Evolutionary conservation across 1,284 basidiomycete genomes (phyloP), one percentile per base, ranked within the genome.

Genomic region (Cutaneotrichosporon sp.): DNA sequence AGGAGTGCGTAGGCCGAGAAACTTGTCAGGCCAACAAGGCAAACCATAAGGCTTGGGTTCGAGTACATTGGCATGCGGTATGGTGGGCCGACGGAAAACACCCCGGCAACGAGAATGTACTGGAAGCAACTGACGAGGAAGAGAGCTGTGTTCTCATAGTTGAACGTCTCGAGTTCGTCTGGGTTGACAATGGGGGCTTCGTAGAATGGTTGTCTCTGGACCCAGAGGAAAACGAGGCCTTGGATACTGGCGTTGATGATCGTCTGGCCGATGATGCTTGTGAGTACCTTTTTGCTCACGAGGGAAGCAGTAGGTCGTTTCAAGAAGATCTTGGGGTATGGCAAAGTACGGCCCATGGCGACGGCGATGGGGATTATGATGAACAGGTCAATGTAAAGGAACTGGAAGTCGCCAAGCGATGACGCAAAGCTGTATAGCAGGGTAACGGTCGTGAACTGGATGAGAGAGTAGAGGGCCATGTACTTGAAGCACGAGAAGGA

Each of bases 401-500:
- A 81, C 87, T 97, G 91, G 80, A 97, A 97, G 79, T 99, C 97
- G 59, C 95, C 95, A 52, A 99, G 82, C 51, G 92, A 95, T 26
- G 93, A 96, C 0, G 95, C 97, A 74, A 99, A 97, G 0, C 91
- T 92, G 81, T 99, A 99, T 51, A 99, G 81, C 60, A 98, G 80
- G 1, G 94, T 96, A 69, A 99, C 91, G 1, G 84, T 85, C 18
- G 83, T 84, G 71, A 86, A 84, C 71, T 84, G 83, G 62, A 84
- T 83, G 68, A 84, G 76, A 31, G 81, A 81, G 68, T 83, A 82
- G 46, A 85, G 73, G 5, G 82, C 77, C 94, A 97, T 97, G 76
- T 96, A 97, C 82, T 97, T 98, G 88, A 99, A 99, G 82, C 97
- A 99, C 71, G 92, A 94, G 81, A 99, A 99, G 74, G 91, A 95